Percentiles rank a stretch among this genome's conserved stretches.
Conservation (phyloP, 441 rosid genomes). For the Croton laevigatus region DNA sequence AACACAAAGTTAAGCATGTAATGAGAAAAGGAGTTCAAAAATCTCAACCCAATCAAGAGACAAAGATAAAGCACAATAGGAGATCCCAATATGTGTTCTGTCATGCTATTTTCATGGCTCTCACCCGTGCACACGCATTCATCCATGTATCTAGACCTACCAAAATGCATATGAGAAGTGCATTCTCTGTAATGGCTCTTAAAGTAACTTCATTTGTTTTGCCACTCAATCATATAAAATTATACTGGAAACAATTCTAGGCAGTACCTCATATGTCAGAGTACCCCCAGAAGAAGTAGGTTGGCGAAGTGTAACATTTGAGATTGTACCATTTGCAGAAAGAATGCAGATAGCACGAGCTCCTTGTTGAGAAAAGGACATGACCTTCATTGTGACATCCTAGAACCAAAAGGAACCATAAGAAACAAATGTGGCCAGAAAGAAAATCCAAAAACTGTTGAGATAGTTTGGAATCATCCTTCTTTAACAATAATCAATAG, state of each 20-base stretch:
- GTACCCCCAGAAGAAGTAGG: conserved; percentile 92
- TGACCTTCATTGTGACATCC: conserved; percentile 94
- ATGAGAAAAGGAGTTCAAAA: not conserved
- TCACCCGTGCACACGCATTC: not conserved
- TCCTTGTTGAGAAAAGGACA: conserved; percentile 91
- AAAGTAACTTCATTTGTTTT: not conserved
- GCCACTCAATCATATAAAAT: conserved; percentile 9
- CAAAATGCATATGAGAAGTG: not conserved
- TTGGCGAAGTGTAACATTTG: conserved; percentile 90
- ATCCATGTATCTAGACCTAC: not conserved
- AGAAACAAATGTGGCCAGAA: not conserved
- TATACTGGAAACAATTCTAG: conserved; percentile 4
- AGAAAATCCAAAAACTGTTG: conserved; percentile 8
- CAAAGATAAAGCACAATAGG: not conserved
- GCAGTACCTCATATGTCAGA: conserved; percentile 80
- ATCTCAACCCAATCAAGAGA: not conserved
- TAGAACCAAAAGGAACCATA: conserved; percentile 26
- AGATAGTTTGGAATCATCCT: conserved; percentile 1
- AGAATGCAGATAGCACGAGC: conserved; percentile 88
- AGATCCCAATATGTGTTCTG: not conserved
- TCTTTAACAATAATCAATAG: not conserved
- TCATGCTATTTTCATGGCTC: not conserved
- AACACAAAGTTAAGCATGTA: not conserved
- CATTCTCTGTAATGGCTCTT: not conserved
- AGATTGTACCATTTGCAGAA: conserved; percentile 83